These are phyloP conservation scores for Podospora anserina DNA, from an alignment of 495 filamentous ascomycete species.

Conservation along the genomic window DNA sequence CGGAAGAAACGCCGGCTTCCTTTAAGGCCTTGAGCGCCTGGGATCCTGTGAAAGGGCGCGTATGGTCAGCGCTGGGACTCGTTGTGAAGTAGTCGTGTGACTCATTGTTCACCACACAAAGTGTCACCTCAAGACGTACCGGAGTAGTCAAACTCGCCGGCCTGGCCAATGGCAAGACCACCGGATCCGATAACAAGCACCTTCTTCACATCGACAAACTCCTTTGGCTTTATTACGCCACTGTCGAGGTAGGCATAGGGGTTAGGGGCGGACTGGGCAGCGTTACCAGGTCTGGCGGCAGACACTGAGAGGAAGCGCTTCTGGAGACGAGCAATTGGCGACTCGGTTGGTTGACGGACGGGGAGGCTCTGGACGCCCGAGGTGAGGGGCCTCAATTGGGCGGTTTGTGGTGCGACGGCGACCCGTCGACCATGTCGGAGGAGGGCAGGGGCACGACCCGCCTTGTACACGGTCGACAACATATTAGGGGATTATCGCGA, in stretches of 20 bases:
- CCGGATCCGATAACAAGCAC: slow-evolving; percentile 95
- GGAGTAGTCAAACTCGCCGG: slow-evolving; percentile 98
- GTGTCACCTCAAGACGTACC: slow-evolving; percentile 50
- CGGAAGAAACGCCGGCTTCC: slow-evolving; percentile 91
- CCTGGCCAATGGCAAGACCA: slow-evolving; percentile 96
- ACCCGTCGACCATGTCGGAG: slow-evolving; percentile 49
- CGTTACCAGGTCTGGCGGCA: slow-evolving; percentile 31
- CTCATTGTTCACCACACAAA: slow-evolving; percentile 33
- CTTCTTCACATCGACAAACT: slow-evolving; percentile 91
- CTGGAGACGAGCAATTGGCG: slow-evolving; percentile 31
- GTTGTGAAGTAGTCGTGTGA: slow-evolving; percentile 21
- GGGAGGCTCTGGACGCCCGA: slow-evolving; percentile 30
- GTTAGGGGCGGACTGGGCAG: slow-evolving; percentile 65
- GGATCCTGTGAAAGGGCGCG: slow-evolving; percentile 58
- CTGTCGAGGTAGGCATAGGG: slow-evolving; percentile 85
- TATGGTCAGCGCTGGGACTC: slow-evolving; percentile 23
- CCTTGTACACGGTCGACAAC: slow-evolving; percentile 43
- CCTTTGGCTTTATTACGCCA: slow-evolving; percentile 70
- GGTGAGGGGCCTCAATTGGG: slow-evolving; percentile 39
- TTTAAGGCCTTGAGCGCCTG: slow-evolving; percentile 96
- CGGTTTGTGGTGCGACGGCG: slow-evolving; percentile 26
- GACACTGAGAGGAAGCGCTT: slow-evolving; percentile 43
- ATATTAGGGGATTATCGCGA: slow-evolving; percentile 20
- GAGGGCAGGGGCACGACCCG: slow-evolving; percentile 47
- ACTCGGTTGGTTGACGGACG: slow-evolving; percentile 33